Evolutionary conservation across 495 filamentous ascomycete species (phyloP), one percentile per base, ranked within the genome.

Genomic region (Aspergillus nanangensis): DNA sequence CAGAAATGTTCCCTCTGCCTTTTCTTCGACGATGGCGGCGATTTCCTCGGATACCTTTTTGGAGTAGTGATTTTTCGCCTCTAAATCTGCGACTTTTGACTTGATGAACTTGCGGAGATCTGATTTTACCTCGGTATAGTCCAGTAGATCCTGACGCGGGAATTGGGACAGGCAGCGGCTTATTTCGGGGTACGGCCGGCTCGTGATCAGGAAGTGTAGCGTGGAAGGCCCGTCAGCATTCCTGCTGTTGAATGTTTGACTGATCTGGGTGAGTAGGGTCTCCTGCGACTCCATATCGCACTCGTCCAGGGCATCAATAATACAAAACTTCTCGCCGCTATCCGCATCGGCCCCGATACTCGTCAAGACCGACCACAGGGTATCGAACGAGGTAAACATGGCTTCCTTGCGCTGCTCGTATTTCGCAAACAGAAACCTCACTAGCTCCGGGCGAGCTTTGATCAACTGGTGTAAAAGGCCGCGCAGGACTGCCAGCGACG

Each of bases 1-100:
- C n/a, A 61, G 50, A 35, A 61, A 63, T 17, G 58, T 63, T 18
- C 55, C 60, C 22, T 63, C 57, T n/a, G 57, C 55, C 34, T 60
- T 60, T 10, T 56, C 51, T 29, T 50, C 13, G 5, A 63, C 41
- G 11, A 57, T 55, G 3, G 22, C 19, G 11, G 44, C 44, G n/a
- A 54, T 45, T 23, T 44, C 29, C 11, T 32, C 3, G 23, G 10
- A 36, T 17, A 58, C 37, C 15, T 19, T 36, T 22, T 49, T 25
- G 10, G 55, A 25, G 34, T 61, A 61, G 5, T 46, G 9, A 15
- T 57, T 59, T 14, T 29, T 32, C n/a, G 14, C 14, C n/a, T 42
- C 24, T 17, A 65, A 44, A 1, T 58, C 41, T 2, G 47, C 31
- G 10, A 62, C 50, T 41, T 56, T 60, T 8, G 41, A 38, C 8